These are phyloP conservation scores for Agaricus blazei DNA, from an alignment of 768 basidiomycete species.

Conservation along the genomic window DNA sequence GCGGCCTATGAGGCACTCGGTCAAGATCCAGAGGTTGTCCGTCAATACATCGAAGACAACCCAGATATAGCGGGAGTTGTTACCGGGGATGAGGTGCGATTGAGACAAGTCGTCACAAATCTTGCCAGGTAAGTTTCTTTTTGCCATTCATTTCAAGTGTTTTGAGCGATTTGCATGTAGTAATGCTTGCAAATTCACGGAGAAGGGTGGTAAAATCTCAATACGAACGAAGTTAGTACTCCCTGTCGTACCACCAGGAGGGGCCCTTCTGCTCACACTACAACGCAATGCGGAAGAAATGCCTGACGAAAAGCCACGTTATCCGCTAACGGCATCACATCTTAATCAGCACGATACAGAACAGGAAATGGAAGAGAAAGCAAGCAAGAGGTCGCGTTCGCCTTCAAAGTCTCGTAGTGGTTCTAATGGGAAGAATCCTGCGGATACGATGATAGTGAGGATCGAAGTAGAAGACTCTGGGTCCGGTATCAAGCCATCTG, in stretches of 20 bases:
- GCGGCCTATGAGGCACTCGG: conserved; percentile 60
- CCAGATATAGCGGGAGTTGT: conserved; percentile 62
- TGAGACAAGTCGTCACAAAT: conserved; percentile 81
- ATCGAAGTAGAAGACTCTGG: conserved; percentile 81
- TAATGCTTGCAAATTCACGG: conserved; percentile 80
- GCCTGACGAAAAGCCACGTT: conserved; percentile 1
- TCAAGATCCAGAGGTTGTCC: conserved; percentile 34
- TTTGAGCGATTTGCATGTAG: conserved; percentile 23
- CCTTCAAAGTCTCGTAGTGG: neutral
- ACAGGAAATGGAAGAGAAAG: conserved; percentile 11
- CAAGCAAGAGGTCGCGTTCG: conserved; percentile 22
- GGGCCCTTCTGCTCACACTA: conserved; percentile 14
- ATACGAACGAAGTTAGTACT: conserved; percentile 62
- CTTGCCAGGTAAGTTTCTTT: conserved; percentile 54
- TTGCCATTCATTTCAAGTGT: neutral
- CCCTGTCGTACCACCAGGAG: conserved; percentile 19
- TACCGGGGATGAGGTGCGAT: conserved; percentile 77
- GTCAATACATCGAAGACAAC: conserved; percentile 34
- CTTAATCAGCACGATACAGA: conserved; percentile 8
- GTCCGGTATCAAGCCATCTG: conserved; percentile 42
- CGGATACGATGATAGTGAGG: conserved; percentile 73
- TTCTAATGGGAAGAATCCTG: neutral
- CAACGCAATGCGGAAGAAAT: conserved; percentile 1
- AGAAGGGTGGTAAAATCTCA: conserved; percentile 58
- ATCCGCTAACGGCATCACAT: conserved; percentile 1